phyloP scores from a whole-genome alignment of 257 asterid genomes.

The Nicotiana noctiflora region DNA sequence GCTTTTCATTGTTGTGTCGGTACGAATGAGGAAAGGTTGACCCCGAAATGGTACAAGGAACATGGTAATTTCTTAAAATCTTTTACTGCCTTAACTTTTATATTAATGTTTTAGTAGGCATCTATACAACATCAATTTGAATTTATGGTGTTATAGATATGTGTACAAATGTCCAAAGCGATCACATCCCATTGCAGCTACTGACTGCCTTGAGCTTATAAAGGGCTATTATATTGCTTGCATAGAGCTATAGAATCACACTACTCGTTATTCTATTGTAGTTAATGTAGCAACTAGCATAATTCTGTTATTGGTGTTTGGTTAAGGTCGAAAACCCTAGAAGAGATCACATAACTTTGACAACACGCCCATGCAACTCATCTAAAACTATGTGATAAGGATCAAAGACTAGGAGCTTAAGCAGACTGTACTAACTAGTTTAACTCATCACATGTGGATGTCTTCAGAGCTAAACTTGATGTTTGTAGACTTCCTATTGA shows the following conservation, averaged over 20 bases:
- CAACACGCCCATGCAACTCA: background rate
- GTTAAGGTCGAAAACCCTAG: background rate
- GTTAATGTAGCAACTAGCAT: background rate
- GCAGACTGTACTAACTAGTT: background rate
- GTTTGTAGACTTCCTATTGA: no score
- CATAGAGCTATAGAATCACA: background rate
- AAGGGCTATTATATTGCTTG: background rate
- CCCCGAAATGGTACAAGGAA: constrained; percentile 75
- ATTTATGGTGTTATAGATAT: background rate
- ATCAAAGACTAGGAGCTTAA: background rate
- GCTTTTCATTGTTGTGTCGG: constrained; percentile 87
- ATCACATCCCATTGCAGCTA: background rate
- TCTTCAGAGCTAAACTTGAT: no score
- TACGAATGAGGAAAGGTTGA: constrained; percentile 59
- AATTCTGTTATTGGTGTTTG: background rate
- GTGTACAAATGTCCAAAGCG: background rate
- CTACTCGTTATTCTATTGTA: background rate
- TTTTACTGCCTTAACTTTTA: background rate
- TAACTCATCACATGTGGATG: no score
- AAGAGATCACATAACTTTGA: background rate
- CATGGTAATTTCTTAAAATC: constrained; percentile 38
- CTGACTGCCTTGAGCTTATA: background rate
- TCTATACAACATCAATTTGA: background rate
- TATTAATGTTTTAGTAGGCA: background rate
- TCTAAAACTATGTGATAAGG: background rate